phyloP scores from a whole-genome alignment of 441 rosid species.

The Erodium trifolium region DNA sequence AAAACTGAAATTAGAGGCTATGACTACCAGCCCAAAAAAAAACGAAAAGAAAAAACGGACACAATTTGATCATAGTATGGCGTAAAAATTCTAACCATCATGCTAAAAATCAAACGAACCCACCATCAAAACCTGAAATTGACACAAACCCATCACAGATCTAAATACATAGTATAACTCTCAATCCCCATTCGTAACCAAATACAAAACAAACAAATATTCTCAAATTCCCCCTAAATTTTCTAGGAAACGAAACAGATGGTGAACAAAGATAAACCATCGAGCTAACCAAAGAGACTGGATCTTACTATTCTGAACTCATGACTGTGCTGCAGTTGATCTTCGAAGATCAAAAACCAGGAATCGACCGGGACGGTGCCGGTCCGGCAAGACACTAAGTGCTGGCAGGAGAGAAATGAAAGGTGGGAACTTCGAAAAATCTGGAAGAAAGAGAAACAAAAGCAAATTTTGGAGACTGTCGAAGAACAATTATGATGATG shows the following conservation, averaged over 20 bases:
- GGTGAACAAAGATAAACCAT: background rate
- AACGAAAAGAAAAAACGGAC: too few species aligned
- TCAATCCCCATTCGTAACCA: background rate
- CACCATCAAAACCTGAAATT: background rate
- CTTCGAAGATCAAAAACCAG: background rate
- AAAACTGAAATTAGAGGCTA: too few species aligned
- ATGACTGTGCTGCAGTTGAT: slow-evolving; percentile 31
- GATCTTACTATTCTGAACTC: slow-evolving; percentile 89
- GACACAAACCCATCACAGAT: background rate
- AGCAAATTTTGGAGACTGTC: too few species aligned
- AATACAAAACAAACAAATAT: background rate
- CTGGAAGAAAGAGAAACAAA: too few species aligned
- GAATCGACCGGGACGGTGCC: background rate
- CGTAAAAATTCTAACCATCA: too few species aligned
- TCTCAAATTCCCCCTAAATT: too few species aligned
- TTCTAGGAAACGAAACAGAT: background rate
- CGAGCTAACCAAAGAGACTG: background rate
- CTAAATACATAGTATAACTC: background rate
- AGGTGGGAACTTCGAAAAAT: too few species aligned
- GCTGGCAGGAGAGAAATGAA: too few species aligned
- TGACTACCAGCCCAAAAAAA: too few species aligned
- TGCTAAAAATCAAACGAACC: too few species aligned
- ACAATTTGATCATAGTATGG: too few species aligned
- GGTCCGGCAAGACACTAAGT: background rate
- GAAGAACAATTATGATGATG: too few species aligned